Evolutionary conservation across 2,329 filamentous ascomycete species (phyloP).

Genomic region (Harringtonia lauricola): DNA sequence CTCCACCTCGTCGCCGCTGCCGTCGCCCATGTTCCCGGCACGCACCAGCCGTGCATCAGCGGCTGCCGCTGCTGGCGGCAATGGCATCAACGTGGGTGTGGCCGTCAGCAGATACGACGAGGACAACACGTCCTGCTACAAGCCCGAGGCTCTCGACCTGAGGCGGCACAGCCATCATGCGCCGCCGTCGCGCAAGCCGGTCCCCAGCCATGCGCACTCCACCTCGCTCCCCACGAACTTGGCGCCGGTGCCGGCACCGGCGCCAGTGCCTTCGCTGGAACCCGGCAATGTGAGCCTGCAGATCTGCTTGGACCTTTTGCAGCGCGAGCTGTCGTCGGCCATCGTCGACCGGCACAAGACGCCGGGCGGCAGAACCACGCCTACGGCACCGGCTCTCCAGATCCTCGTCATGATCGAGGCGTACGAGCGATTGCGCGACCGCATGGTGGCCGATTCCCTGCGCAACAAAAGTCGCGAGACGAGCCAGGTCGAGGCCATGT

Average conservation of each 20-base stretch:
- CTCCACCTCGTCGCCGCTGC: slow-evolving; percentile 1
- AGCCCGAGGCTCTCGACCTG: too few relatives aligned
- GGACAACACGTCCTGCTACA: too few relatives aligned
- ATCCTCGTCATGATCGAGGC: slow-evolving; percentile 48
- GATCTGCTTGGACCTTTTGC: slow-evolving; percentile 39
- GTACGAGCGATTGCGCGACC: slow-evolving; percentile 41
- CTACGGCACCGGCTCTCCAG: slow-evolving; percentile 34
- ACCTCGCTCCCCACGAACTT: too few relatives aligned
- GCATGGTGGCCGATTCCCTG: slow-evolving; percentile 21
- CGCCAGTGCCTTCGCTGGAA: slow-evolving; percentile 8
- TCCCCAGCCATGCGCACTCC: too few relatives aligned
- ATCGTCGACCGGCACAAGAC: slow-evolving; percentile 12
- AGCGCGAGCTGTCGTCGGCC: slow-evolving; percentile 35
- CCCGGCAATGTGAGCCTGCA: slow-evolving; percentile 32
- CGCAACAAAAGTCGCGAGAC: slow-evolving; percentile 17
- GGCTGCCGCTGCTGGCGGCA: not conserved
- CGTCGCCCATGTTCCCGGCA: slow-evolving; percentile 1
- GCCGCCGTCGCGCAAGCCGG: too few relatives aligned
- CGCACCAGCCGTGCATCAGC: not conserved
- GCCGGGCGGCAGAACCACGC: slow-evolving; percentile 3
- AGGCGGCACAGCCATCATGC: not conserved
- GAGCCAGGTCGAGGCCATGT: slow-evolving; percentile 27
- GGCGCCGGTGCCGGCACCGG: not conserved
- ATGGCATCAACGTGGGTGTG: not conserved
- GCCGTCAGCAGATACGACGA: not conserved